Percentiles rank a stretch among this genome's conserved stretches.
These are phyloP conservation scores for Curvularia lunata DNA, from an alignment of 2,329 filamentous ascomycete species.

Conservation along the genomic window DNA sequence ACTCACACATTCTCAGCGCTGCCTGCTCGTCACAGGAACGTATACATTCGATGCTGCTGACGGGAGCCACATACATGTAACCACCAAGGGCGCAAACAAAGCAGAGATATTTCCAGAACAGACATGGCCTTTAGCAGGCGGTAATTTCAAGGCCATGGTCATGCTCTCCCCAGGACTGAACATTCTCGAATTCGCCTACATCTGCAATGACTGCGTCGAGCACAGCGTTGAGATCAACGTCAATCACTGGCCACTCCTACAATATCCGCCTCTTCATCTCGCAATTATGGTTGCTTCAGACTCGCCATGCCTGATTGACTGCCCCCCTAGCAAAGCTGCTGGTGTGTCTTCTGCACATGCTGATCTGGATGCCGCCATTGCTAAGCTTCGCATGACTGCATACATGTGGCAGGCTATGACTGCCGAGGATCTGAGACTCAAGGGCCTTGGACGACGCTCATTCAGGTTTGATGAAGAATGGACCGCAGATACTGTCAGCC, in stretches of 20 bases:
- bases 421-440: slow-evolving; percentile 39
- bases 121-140: slow-evolving; percentile 45
- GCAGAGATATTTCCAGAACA: slow-evolving; percentile 35
- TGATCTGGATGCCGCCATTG: slow-evolving; percentile 38
- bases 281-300: slow-evolving; percentile 44
- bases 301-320: slow-evolving; percentile 41
- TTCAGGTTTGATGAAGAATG: slow-evolving; percentile 46
- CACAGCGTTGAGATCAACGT: slow-evolving; percentile 22
- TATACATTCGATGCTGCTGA: slow-evolving; percentile 23
- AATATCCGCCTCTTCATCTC: slow-evolving; percentile 42
- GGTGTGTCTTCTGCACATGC: slow-evolving; percentile 36
- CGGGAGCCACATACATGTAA: slow-evolving; percentile 31
- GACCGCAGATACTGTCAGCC: slow-evolving; percentile 33
- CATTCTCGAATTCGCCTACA: slow-evolving; percentile 27
- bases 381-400: slow-evolving; percentile 44
- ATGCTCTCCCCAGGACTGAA: slow-evolving; percentile 40
- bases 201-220: slow-evolving; percentile 26
- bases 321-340: slow-evolving; percentile 34
- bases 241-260: slow-evolving; percentile 40
- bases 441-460: slow-evolving; percentile 34
- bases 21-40: slow-evolving; percentile 39
- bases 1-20: slow-evolving; percentile 26
- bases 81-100: slow-evolving; percentile 23
- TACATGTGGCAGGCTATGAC: slow-evolving; percentile 48
- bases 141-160: slow-evolving; percentile 42